Evolutionary conservation across 257 asterid genomes (phyloP), one percentile per base, ranked within the genome.

Genomic region (Forsythia suspensa): DNA sequence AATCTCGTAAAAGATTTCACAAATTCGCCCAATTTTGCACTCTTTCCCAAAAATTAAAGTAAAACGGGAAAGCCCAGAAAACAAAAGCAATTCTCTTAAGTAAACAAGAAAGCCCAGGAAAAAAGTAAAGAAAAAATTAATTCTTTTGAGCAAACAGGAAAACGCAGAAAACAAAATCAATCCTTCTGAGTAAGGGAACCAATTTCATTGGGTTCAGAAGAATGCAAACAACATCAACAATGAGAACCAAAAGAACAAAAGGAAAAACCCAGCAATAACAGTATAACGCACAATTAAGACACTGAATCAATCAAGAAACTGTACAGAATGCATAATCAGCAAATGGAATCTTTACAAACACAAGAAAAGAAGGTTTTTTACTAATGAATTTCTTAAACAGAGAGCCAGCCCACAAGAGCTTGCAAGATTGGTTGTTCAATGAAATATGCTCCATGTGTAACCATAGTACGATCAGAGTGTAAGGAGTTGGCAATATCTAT

Each of bases 161-260:
- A 46, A 37, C 87, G 87, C 89, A 85, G 67, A 59, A 84, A 86
- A 82, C 72, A 83, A 65, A 76, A 72, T 78, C 73, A 75, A 80
- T 65, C 11, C 42, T 29, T 59, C 11, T 71, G 37, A 80, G 75
- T 20, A 40, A 29, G 20, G 74, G 76, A 76, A 70, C 11, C 37
- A 15, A 16, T 68, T 71, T 37, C 73, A 59, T 15, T 21, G 39
- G 61, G 43, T 29, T 48, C 83, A 29, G 34, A 29, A 29, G 34
- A 29, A 29, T 29, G 34, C 34, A 29, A 29, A 29, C 34, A 29
- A 29, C 34, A 29, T 29, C 34, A 73, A 63, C 73, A 74, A 71
- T 38, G 76, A 79, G 70, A 75, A 48, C 72, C 63, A 39, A 69
- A 74, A 80, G 44, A 65, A 52, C 57, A 65, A 43, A 84, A 2